A percentile compares a stretch with the other conserved stretches of the same genome.
Conservation (phyloP, 2,329 filamentous ascomycete genomes). For the Fusarium torreyae region DNA sequence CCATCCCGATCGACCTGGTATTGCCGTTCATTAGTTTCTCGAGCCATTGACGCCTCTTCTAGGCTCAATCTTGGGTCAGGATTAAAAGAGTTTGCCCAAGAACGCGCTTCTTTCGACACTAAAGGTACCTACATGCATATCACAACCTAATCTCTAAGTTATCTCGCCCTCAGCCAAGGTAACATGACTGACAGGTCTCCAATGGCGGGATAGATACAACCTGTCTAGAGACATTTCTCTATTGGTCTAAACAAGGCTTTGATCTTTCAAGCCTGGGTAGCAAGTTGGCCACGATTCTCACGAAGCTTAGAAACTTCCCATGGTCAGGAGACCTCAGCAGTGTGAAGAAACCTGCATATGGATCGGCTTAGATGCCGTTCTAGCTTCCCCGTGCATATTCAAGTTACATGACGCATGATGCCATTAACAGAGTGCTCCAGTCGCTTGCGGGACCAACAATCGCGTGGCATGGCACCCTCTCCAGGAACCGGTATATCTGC, state of each 20-base stretch:
- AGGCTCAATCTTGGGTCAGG: neutral
- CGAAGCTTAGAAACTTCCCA: conserved; percentile 24
- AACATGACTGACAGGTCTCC: neutral
- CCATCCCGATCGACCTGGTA: conserved; percentile 26
- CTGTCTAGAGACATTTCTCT: neutral
- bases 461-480: conserved; percentile 20
- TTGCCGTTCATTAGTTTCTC: conserved; percentile 13
- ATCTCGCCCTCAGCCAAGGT: neutral
- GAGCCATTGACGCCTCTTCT: conserved; percentile 14
- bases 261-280: neutral
- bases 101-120: conserved; percentile 4
- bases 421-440: conserved; percentile 34
- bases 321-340: conserved; percentile 17
- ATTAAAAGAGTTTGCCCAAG: conserved; percentile 7
- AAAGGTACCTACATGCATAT: neutral
- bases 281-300: neutral
- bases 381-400: conserved; percentile 31
- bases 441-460: conserved; percentile 31
- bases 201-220: neutral
- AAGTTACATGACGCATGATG: conserved; percentile 41
- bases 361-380: conserved; percentile 26
- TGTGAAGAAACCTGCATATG: conserved; percentile 35
- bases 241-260: neutral
- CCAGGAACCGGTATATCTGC: conserved; percentile 7
- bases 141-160: conserved; percentile 5